These are phyloP conservation scores for Apiospora phragmitis DNA, from an alignment of 2,329 filamentous ascomycete genomes.

Conservation along the genomic window DNA sequence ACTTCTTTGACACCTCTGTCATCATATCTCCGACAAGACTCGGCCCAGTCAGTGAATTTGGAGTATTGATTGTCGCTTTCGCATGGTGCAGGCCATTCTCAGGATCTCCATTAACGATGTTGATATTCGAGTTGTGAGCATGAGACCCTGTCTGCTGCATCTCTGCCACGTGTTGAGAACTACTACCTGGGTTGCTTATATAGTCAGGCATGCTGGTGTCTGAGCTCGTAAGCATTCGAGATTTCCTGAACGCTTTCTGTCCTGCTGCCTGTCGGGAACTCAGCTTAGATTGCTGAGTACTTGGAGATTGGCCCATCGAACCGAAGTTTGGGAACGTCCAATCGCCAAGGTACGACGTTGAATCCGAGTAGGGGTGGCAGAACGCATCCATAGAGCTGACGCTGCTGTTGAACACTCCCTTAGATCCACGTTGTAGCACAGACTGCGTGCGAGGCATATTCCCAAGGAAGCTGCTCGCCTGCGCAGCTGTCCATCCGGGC, in stretches of 20 bases:
- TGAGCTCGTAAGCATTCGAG: constrained; percentile 33
- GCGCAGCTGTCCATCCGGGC: constrained; percentile 22
- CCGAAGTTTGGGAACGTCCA: constrained; percentile 18
- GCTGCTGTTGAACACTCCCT: constrained; percentile 18
- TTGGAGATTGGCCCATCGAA: constrained; percentile 21
- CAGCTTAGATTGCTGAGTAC: constrained; percentile 19
- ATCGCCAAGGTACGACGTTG: constrained; percentile 29
- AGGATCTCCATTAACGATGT: neutral
- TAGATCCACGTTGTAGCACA: constrained; percentile 25
- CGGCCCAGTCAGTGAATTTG: neutral
- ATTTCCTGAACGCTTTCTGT: constrained; percentile 21
- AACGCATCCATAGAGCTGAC: constrained; percentile 27
- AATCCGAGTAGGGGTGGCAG: constrained; percentile 24
- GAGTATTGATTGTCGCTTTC: constrained; percentile 4
- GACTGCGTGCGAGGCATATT: constrained; percentile 31
- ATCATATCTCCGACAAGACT: constrained; percentile 8
- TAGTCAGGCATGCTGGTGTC: constrained; percentile 47
- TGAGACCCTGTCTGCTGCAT: constrained; percentile 26
- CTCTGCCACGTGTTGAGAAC: constrained; percentile 22
- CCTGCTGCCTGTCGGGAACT: constrained; percentile 18
- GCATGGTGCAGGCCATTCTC: neutral
- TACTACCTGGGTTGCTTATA: constrained; percentile 18
- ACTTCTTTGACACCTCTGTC: neutral
- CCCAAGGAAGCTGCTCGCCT: constrained; percentile 21
- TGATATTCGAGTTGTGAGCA: neutral